Evolutionary conservation across 2,329 filamentous ascomycete genomes (phyloP).

Genomic region (Colletotrichum euphorbiae): DNA sequence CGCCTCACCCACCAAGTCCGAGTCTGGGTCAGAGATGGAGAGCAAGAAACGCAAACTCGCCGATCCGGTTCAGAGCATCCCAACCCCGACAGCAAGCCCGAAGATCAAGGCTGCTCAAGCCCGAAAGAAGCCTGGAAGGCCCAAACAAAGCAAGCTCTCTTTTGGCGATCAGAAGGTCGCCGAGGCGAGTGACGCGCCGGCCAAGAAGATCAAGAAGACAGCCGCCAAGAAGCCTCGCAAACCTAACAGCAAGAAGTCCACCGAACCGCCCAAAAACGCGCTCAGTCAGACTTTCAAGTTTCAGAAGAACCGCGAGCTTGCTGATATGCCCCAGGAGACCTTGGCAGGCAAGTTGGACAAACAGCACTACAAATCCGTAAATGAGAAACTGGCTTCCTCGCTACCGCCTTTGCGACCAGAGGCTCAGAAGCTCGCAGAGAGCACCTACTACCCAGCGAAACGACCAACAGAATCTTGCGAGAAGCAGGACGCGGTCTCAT

Average conservation of each 20-base stretch:
- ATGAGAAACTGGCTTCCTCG: conserved; percentile 40
- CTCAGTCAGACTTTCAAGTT: conserved; percentile 58
- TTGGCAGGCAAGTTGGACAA: conserved; percentile 42
- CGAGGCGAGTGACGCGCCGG: conserved; percentile 40
- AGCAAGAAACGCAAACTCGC: conserved; percentile 54
- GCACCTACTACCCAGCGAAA: conserved; percentile 37
- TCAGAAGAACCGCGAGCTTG: conserved; percentile 51
- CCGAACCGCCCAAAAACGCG: conserved; percentile 51
- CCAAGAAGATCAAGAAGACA: conserved; percentile 45
- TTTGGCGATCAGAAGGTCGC: conserved; percentile 50
- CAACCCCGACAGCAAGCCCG: conserved; percentile 69
- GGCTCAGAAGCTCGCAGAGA: conserved; percentile 39
- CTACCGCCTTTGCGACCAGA: conserved; percentile 45
- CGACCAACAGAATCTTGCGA: neutral
- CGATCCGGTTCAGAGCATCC: conserved; percentile 62
- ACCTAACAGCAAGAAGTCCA: conserved; percentile 50
- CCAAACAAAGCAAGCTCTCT: conserved; percentile 65
- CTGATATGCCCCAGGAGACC: conserved; percentile 44
- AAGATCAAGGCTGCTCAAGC: conserved; percentile 56
- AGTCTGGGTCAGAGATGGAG: conserved; percentile 48
- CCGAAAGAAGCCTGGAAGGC: conserved; percentile 53
- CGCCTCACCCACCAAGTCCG: conserved; percentile 43
- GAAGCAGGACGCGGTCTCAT: neutral
- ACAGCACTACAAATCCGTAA: conserved; percentile 41
- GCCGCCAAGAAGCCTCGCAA: conserved; percentile 50